These are phyloP conservation scores for Suillus variegatus DNA, from an alignment of 768 basidiomycete species.

Conservation along the genomic window DNA sequence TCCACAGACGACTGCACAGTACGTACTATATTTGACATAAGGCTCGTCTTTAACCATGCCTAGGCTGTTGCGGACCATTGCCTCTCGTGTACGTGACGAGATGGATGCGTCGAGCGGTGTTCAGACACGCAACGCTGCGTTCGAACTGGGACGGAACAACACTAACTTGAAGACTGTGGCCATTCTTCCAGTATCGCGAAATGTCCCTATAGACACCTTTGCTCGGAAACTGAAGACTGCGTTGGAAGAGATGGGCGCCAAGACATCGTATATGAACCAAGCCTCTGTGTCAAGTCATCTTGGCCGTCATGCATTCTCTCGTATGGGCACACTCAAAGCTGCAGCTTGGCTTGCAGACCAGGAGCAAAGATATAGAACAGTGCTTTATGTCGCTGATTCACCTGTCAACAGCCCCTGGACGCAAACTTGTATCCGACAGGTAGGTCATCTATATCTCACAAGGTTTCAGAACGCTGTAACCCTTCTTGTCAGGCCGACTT, in stretches of 20 bases:
- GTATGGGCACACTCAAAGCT: constrained; percentile 97
- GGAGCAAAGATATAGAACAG: constrained; percentile 90
- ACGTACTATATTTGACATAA: constrained; percentile 23
- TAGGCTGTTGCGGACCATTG: constrained; percentile 85
- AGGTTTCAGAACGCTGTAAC: background rate
- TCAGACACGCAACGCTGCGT: constrained; percentile 50
- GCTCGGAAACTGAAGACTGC: constrained; percentile 86
- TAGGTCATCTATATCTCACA: constrained; percentile 31
- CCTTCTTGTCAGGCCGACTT: constrained; percentile 69
- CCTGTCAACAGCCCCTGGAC: constrained; percentile 97
- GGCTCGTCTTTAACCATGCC: constrained; percentile 6
- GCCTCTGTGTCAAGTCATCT: constrained; percentile 89
- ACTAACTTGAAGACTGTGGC: constrained; percentile 93
- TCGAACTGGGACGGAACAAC: constrained; percentile 76
- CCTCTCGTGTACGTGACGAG: constrained; percentile 85
- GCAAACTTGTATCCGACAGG: constrained; percentile 95
- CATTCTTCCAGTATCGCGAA: constrained; percentile 82
- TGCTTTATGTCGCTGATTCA: constrained; percentile 95
- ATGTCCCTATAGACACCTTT: constrained; percentile 88
- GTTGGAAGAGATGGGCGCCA: constrained; percentile 90
- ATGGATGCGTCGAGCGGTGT: constrained; percentile 61
- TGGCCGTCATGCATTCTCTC: constrained; percentile 91
- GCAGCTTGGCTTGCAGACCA: constrained; percentile 91
- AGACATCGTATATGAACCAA: constrained; percentile 92
- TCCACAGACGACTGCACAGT: constrained; percentile 86